phyloP scores from a whole-genome alignment of 2,329 filamentous ascomycete species.

The Trichoderma citrinoviride region DNA sequence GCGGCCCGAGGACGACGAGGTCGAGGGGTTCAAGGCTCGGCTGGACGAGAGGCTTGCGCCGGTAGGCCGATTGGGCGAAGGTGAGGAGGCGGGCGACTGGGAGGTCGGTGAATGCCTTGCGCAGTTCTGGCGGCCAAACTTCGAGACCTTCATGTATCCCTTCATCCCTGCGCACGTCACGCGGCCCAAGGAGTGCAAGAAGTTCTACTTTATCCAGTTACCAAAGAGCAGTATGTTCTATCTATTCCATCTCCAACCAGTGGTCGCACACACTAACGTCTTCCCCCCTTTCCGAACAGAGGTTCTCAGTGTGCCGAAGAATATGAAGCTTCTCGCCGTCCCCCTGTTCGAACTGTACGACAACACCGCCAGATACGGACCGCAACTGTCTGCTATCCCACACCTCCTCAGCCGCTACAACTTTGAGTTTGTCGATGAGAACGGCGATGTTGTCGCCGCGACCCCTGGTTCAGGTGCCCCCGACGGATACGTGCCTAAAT shows the following conservation, averaged over 20 bases:
- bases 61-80: conserved; percentile 80
- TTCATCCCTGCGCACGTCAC: conserved; percentile 96
- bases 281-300: conserved; percentile 51
- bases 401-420: conserved; percentile 94
- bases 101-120: conserved; percentile 90
- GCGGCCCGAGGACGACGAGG: conserved; percentile 81
- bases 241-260: not conserved
- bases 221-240: conserved; percentile 72
- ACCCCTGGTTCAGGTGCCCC: conserved; percentile 69
- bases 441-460: conserved; percentile 78
- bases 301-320: conserved; percentile 94
- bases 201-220: conserved; percentile 94
- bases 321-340: conserved; percentile 98
- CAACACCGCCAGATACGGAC: conserved; percentile 91
- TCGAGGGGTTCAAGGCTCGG: conserved; percentile 89
- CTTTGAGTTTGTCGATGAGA: conserved; percentile 95
- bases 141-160: conserved; percentile 99
- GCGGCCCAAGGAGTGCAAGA: conserved; percentile 97
- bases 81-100: conserved; percentile 84
- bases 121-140: conserved; percentile 98
- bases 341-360: conserved; percentile 98
- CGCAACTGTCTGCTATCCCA: conserved; percentile 92
- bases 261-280: not conserved
- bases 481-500: conserved; percentile 59
- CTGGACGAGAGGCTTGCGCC: conserved; percentile 92